phyloP scores from a whole-genome alignment of 352 stramenopile genomes.

The Globisporangium yorkense region DNA sequence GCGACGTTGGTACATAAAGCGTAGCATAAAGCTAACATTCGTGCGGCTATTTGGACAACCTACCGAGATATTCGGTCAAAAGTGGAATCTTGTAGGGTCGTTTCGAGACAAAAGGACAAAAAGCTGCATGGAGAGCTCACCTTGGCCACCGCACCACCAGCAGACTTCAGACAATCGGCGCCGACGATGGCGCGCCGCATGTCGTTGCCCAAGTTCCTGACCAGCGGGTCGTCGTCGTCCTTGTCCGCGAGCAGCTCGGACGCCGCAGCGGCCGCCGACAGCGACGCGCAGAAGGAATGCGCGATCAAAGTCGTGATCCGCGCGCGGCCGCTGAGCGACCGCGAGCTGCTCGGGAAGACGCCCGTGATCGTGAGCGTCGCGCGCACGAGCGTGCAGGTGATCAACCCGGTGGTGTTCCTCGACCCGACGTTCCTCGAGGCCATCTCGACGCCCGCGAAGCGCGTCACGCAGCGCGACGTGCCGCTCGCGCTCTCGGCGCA shows the following conservation, averaged over 20 bases:
- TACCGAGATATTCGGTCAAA: too few species aligned
- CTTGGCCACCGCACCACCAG: too few species aligned
- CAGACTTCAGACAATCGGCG: background rate
- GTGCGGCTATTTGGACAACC: too few species aligned
- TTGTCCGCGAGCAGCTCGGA: background rate
- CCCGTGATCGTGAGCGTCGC: slow-evolving; percentile 47
- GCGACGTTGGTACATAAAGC: background rate
- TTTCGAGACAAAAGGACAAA: too few species aligned
- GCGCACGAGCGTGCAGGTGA: slow-evolving; percentile 44
- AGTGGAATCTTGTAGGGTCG: too few species aligned
- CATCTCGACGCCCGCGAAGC: slow-evolving; percentile 20
- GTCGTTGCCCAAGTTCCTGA: slow-evolving; percentile 19
- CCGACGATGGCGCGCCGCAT: slow-evolving; percentile 12
- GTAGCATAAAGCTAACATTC: background rate
- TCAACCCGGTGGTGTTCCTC: slow-evolving; percentile 55
- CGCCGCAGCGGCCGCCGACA: slow-evolving; percentile 1
- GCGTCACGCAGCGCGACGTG: slow-evolving; percentile 15
- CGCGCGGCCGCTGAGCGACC: slow-evolving; percentile 54
- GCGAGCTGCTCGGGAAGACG: slow-evolving; percentile 40
- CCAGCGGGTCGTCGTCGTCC: background rate
- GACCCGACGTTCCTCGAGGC: slow-evolving; percentile 48
- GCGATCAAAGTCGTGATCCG: slow-evolving; percentile 77
- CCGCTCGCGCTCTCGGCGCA: slow-evolving; percentile 23
- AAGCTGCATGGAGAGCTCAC: too few species aligned
- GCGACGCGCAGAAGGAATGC: slow-evolving; percentile 20